These are phyloP conservation scores for Phytophthora boehmeriae DNA, from an alignment of 352 stramenopile genomes.

Conservation along the genomic window DNA sequence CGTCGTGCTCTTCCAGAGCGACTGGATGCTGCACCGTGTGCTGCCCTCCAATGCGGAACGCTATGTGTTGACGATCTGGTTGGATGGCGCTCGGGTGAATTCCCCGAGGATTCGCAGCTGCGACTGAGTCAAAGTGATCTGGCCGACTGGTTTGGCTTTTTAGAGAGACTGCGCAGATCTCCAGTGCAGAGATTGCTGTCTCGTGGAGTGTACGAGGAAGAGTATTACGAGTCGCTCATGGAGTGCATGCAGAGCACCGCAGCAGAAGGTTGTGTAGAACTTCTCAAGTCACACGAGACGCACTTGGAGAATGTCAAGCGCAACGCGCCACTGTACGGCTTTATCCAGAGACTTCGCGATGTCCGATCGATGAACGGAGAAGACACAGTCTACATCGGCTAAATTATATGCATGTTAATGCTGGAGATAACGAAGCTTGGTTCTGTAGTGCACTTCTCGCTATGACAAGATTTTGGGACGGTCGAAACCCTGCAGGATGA, in stretches of 20 bases:
- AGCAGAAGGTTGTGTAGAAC: slow-evolving; percentile 57
- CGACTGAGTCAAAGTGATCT: slow-evolving; percentile 68
- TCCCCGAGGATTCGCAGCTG: slow-evolving; percentile 62
- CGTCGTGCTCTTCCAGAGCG: slow-evolving; percentile 71
- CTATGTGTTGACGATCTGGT: slow-evolving; percentile 73
- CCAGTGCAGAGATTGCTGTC: slow-evolving; percentile 77
- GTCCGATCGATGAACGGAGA: slow-evolving; percentile 52
- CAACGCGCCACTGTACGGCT: slow-evolving; percentile 51
- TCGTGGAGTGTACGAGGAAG: slow-evolving; percentile 75
- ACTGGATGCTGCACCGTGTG: slow-evolving; percentile 77
- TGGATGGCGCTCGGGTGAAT: slow-evolving; percentile 62
- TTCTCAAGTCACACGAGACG: slow-evolving; percentile 69
- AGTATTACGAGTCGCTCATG: slow-evolving; percentile 74
- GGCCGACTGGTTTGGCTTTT: slow-evolving; percentile 67
- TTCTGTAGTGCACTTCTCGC: background rate
- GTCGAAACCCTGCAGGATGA: slow-evolving; percentile 59
- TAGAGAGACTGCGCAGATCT: slow-evolving; percentile 58
- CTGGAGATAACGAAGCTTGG: background rate
- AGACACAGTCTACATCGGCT: slow-evolving; percentile 36
- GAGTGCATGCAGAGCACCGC: slow-evolving; percentile 69
- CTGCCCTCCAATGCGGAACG: slow-evolving; percentile 55
- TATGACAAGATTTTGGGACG: slow-evolving; percentile 25
- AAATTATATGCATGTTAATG: slow-evolving; percentile 8
- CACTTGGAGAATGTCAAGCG: slow-evolving; percentile 56
- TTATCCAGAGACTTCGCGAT: slow-evolving; percentile 56